Percentiles rank a stretch among this genome's conserved stretches.
These are phyloP conservation scores for Chionographis japonica DNA, from an alignment of 106 monocot species.

Conservation along the genomic window DNA sequence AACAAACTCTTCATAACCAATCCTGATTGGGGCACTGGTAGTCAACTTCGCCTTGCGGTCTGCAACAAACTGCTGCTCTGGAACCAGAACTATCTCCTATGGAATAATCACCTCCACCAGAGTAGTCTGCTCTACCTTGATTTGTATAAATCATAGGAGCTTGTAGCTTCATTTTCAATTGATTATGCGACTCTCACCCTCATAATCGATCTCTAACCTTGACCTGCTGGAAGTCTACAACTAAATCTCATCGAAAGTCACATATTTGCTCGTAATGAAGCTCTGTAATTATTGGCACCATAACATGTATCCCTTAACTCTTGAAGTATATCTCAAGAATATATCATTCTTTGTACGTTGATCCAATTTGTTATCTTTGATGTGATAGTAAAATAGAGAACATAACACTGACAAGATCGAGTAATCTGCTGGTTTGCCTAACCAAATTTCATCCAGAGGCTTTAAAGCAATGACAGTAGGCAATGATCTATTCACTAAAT, in stretches of 20 bases:
- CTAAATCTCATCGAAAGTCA: background rate
- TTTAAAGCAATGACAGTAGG: background rate
- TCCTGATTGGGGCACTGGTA: too few relatives aligned
- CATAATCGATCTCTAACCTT: too few relatives aligned
- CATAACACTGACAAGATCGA: background rate
- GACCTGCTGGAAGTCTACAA: background rate
- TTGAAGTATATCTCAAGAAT: background rate
- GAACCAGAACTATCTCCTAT: too few relatives aligned
- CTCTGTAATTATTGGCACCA: background rate
- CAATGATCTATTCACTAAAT: conserved; percentile 5
- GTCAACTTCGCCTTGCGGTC: too few relatives aligned
- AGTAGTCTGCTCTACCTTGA: too few relatives aligned
- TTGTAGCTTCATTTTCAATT: too few relatives aligned
- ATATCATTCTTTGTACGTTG: too few relatives aligned
- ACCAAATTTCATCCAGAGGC: background rate
- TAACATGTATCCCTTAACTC: background rate
- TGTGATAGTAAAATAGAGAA: background rate
- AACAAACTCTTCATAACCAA: too few relatives aligned
- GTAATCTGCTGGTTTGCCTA: background rate
- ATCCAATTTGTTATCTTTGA: background rate
- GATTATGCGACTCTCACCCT: too few relatives aligned
- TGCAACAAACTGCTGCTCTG: too few relatives aligned
- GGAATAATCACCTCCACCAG: too few relatives aligned
- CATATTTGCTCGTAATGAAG: background rate
- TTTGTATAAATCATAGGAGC: too few relatives aligned